Conservation (phyloP, 1,284 basidiomycete genomes). For the Mrakiaceae sp. region DNA sequence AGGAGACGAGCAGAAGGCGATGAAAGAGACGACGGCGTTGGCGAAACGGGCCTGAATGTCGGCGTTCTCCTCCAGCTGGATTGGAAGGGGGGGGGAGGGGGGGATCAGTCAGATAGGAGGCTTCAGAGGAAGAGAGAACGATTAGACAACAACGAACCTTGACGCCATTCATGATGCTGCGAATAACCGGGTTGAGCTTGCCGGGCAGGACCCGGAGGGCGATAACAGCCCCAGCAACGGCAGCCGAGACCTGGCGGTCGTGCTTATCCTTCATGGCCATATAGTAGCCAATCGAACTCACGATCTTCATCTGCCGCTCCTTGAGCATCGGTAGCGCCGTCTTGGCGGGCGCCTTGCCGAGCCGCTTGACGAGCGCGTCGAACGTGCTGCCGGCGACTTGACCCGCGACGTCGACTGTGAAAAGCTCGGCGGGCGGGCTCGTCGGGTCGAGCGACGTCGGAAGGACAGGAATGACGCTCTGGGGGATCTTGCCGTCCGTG, state of each 20-base stretch:
- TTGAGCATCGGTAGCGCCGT: constrained; percentile 60
- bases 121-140: neutral
- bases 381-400: constrained; percentile 60
- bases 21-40: constrained; percentile 70
- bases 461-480: constrained; percentile 65
- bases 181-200: constrained; percentile 92
- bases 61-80: constrained; percentile 74
- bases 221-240: constrained; percentile 83
- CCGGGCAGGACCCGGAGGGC: constrained; percentile 71
- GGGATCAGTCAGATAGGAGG: neutral
- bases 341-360: constrained; percentile 61
- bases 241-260: constrained; percentile 77
- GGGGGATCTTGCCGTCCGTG: constrained; percentile 72
- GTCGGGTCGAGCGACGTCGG: constrained; percentile 65
- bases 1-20: constrained; percentile 69
- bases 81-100: neutral
- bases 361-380: constrained; percentile 43
- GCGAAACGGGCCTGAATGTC: constrained; percentile 88
- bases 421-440: constrained; percentile 51
- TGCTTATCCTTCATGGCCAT: constrained; percentile 71
- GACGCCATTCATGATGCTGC: constrained; percentile 95
- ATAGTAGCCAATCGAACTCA: constrained; percentile 70
- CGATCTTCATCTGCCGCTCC: constrained; percentile 63
- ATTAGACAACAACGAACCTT: constrained; percentile 48
- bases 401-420: constrained; percentile 72